These are phyloP conservation scores for Hymenoscyphus fraxineus DNA, from an alignment of 2,329 filamentous ascomycete species.

Conservation along the genomic window DNA sequence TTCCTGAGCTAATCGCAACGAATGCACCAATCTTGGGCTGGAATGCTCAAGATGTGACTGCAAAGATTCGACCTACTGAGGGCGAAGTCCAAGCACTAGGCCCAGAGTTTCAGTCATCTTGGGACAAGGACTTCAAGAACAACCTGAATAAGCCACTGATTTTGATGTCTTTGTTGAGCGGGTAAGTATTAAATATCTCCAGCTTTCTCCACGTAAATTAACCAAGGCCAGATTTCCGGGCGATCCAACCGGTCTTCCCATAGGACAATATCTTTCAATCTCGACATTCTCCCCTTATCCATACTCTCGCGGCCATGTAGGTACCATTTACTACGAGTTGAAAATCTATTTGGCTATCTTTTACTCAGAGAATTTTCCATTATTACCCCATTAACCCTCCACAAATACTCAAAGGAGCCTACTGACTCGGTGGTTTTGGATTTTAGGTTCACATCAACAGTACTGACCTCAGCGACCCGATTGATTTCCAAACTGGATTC, in stretches of 20 bases:
- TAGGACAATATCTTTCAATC: slow-evolving; percentile 10
- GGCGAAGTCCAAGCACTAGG: slow-evolving; percentile 50
- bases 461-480: slow-evolving; percentile 36
- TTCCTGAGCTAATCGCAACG: slow-evolving; percentile 38
- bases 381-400: too few species aligned
- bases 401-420: too few species aligned
- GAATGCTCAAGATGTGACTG: slow-evolving; percentile 47
- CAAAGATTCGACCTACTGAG: slow-evolving; percentile 51
- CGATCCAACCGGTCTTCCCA: slow-evolving; percentile 4
- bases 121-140: slow-evolving; percentile 50
- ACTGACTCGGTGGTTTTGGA: too few species aligned
- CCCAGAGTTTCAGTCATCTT: slow-evolving; percentile 47
- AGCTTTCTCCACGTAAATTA: neutral
- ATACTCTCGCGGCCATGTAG: slow-evolving; percentile 53
- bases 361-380: too few species aligned
- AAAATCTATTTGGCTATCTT: too few species aligned
- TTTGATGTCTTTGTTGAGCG: slow-evolving; percentile 34
- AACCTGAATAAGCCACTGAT: slow-evolving; percentile 35
- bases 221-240: slow-evolving; percentile 6
- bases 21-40: slow-evolving; percentile 44
- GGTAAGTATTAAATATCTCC: slow-evolving; percentile 5
- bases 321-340: too few species aligned
- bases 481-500: slow-evolving; percentile 54
- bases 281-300: slow-evolving; percentile 51
- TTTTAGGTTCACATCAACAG: slow-evolving; percentile 45